A percentile compares a stretch with the other conserved stretches of the same genome.
These are phyloP conservation scores for Huiozyma sinensis DNA, from an alignment of 805 yeast genomes.

Conservation along the genomic window DNA sequence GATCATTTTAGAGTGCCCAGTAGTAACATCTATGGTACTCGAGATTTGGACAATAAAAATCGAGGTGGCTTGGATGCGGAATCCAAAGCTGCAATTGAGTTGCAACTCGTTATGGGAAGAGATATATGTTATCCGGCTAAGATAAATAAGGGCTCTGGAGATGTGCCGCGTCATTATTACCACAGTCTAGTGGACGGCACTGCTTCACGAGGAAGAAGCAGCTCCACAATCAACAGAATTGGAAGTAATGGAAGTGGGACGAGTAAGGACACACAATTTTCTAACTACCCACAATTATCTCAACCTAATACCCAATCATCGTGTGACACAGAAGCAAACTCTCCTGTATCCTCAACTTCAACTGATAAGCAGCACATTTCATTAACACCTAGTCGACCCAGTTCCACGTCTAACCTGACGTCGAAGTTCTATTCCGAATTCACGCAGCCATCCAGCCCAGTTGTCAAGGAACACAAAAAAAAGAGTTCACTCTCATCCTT, in stretches of 20 bases:
- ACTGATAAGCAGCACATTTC: neutral
- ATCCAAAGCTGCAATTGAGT: too few species aligned
- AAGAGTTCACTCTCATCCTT: constrained; percentile 23
- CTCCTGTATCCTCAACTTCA: neutral
- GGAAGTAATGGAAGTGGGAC: constrained; percentile 2
- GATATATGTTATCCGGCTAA: too few species aligned
- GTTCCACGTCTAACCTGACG: neutral
- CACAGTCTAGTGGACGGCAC: too few species aligned
- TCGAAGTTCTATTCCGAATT: neutral
- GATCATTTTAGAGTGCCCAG: too few species aligned
- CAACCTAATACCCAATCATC: constrained; percentile 18
- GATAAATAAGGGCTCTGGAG: too few species aligned
- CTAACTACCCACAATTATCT: constrained; percentile 7
- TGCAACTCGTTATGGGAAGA: too few species aligned
- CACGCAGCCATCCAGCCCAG: neutral
- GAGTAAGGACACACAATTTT: constrained; percentile 9
- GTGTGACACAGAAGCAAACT: constrained; percentile 11
- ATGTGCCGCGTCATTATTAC: too few species aligned
- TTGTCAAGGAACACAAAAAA: constrained; percentile 12
- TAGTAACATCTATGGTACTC: too few species aligned
- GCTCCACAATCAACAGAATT: neutral
- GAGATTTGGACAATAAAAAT: too few species aligned
- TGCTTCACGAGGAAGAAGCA: neutral
- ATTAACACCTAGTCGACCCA: neutral
- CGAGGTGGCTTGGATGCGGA: too few species aligned